Conservation (phyloP, 495 filamentous ascomycete species). For the Penicillium steckii region DNA sequence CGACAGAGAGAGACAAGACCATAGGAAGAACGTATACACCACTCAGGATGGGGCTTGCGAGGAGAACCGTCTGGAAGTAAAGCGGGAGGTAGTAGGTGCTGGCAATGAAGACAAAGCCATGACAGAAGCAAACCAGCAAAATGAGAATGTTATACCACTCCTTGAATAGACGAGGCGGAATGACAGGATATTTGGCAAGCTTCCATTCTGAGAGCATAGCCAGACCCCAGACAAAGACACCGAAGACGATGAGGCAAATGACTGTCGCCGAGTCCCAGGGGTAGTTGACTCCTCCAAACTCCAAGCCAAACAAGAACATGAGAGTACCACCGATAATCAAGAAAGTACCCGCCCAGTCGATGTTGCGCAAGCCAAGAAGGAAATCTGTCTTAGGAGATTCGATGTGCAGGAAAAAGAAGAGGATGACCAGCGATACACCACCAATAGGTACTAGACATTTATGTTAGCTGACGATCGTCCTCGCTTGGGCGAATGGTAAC, state of each 20-base stretch:
- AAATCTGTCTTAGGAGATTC: slow-evolving; percentile 75
- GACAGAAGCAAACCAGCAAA: slow-evolving; percentile 58
- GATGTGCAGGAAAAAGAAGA: slow-evolving; percentile 71
- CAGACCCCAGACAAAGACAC: slow-evolving; percentile 56
- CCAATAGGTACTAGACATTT: slow-evolving; percentile 59
- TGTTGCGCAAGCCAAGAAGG: slow-evolving; percentile 64
- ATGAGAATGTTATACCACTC: slow-evolving; percentile 57
- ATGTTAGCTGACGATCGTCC: slow-evolving; percentile 13
- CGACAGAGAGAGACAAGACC: slow-evolving; percentile 65
- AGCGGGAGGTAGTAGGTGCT: slow-evolving; percentile 75
- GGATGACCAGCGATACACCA: slow-evolving; percentile 63
- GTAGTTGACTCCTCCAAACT: slow-evolving; percentile 71
- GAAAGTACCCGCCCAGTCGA: slow-evolving; percentile 74
- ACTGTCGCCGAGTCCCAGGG: slow-evolving; percentile 76
- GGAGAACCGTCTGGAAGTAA: slow-evolving; percentile 76
- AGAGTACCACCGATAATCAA: slow-evolving; percentile 73
- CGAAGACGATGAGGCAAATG: slow-evolving; percentile 77
- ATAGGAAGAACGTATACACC: slow-evolving; percentile 80
- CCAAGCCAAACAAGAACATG: slow-evolving; percentile 79
- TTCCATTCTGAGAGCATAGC: slow-evolving; percentile 71
- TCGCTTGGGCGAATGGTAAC: slow-evolving; percentile 8
- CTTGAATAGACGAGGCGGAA: slow-evolving; percentile 69
- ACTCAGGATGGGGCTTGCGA: slow-evolving; percentile 67
- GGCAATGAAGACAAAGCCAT: slow-evolving; percentile 73
- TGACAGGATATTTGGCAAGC: slow-evolving; percentile 72